Conservation (phyloP, 805 yeast genomes). For the Saccharomycopsis malanga region DNA sequence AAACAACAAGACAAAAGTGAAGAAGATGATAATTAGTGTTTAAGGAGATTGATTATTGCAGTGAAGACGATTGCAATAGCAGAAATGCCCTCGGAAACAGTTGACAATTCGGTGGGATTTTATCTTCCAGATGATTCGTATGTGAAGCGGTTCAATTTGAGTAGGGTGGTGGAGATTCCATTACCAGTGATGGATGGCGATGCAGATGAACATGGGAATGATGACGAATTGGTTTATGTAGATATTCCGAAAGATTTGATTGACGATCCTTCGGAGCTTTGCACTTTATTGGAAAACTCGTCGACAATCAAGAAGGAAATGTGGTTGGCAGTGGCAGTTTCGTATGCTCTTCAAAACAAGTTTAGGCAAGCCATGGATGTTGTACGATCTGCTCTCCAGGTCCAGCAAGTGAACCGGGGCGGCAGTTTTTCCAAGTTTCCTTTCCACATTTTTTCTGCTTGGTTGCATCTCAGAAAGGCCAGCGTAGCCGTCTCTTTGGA, state of each 20-base stretch:
- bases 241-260: slow-evolving; percentile 66
- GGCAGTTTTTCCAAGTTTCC: slow-evolving; percentile 34
- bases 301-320: slow-evolving; percentile 56
- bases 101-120: slow-evolving; percentile 5
- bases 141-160: slow-evolving; percentile 15
- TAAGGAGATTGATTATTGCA: too few relatives aligned
- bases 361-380: slow-evolving; percentile 58
- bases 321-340: slow-evolving; percentile 81
- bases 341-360: slow-evolving; percentile 60
- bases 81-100: neutral
- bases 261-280: slow-evolving; percentile 81
- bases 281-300: slow-evolving; percentile 73
- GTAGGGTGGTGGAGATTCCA: slow-evolving; percentile 17
- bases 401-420: slow-evolving; percentile 28
- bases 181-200: slow-evolving; percentile 12
- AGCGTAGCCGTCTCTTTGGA: slow-evolving; percentile 26
- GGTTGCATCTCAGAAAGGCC: slow-evolving; percentile 57
- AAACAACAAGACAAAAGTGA: neutral
- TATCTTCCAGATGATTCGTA: slow-evolving; percentile 12
- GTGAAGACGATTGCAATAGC: neutral
- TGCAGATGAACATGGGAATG: slow-evolving; percentile 12
- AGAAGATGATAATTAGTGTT: too few relatives aligned
- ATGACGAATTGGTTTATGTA: slow-evolving; percentile 77
- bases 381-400: slow-evolving; percentile 48
- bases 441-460: slow-evolving; percentile 57